These are phyloP conservation scores for Annulohypoxylon truncatum DNA, from an alignment of 2,329 filamentous ascomycete species.

Conservation along the genomic window DNA sequence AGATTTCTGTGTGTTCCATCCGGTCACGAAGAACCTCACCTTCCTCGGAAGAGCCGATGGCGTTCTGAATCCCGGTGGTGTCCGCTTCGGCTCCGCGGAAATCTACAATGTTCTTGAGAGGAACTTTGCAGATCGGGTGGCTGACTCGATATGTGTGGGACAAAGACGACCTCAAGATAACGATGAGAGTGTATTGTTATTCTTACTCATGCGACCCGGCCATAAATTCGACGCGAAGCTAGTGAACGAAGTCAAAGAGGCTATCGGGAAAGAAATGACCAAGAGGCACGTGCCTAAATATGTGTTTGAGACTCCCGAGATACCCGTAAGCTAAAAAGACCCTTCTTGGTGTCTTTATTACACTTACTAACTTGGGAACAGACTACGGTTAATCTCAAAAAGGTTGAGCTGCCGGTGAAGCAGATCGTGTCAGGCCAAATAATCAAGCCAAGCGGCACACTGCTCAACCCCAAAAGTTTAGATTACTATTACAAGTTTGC, in stretches of 20 bases:
- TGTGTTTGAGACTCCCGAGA: constrained; percentile 83
- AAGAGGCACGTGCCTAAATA: constrained; percentile 82
- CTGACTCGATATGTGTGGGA: constrained; percentile 83
- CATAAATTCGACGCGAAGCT: constrained; percentile 65
- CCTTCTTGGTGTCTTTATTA: not conserved
- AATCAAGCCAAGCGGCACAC: constrained; percentile 79
- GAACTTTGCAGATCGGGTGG: constrained; percentile 70
- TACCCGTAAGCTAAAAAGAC: constrained; percentile 70
- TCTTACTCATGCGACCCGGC: constrained; percentile 68
- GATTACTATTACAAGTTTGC: constrained; percentile 85
- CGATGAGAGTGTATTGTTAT: constrained; percentile 67
- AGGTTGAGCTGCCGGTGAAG: constrained; percentile 86
- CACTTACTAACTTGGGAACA: constrained; percentile 52
- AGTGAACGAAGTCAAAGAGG: constrained; percentile 69
- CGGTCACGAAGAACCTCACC: constrained; percentile 70
- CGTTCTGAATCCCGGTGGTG: constrained; percentile 81
- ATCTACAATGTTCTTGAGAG: constrained; percentile 80
- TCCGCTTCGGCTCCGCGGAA: constrained; percentile 83
- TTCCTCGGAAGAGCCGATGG: constrained; percentile 81
- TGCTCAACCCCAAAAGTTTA: constrained; percentile 80
- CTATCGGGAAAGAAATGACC: constrained; percentile 74
- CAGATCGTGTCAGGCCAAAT: constrained; percentile 81
- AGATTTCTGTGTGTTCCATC: constrained; percentile 80
- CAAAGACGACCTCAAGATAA: constrained; percentile 71
- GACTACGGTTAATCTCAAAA: constrained; percentile 86